Evolutionary conservation across 2,329 filamentous ascomycete species (phyloP), one percentile per base, ranked within the genome.

Genomic region (Cordyceps militaris): DNA sequence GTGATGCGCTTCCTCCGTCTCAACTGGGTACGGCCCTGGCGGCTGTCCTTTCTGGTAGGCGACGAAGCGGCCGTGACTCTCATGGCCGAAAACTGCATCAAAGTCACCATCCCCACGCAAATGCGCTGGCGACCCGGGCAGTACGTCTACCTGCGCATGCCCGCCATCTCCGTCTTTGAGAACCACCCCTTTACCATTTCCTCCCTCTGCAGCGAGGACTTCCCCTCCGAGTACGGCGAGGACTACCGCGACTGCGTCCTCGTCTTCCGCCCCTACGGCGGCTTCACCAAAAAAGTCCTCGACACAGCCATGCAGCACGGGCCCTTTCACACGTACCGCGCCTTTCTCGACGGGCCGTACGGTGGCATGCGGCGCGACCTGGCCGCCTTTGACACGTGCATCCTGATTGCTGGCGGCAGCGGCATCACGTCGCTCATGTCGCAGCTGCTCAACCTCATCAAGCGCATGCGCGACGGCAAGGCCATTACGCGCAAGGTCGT

Each of bases 141-240:
- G 71, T 97, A 95, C 65, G 88, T 97, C 19, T 97, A 97, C 69
- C 79, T 97, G 21, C 85, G 93, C 54, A 96, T 97, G 87, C 93
- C 93, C 0, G 90, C 90, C 1, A 91, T 97, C 64, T 92, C 91
- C 0, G 71, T 95, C 2, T 85, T 97, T 59, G 90, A 96, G 63
- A 97, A 96, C 64, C 94, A 97, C 65, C 93, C 93, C 0, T 97
- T 97, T 69, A 97, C 94, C 0, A 92, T 97, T 56, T 86, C 93
- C 2, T 97, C 91, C 0, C 79, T 96, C 8, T 97, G 91, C 73
- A 95, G 89, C 67, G 88, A 95, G 46, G 91, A 96, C 68, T 96
- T 97, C 61, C 91, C 91, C 1, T 96, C 92, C 0, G 88, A 90
- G 59, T 96, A 96, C 65, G 92, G 92, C 28, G 87, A 94, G 63